Evolutionary conservation across 1,139 yeast species (phyloP), one percentile per base, ranked within the genome.

Genomic region (Yamadazyma triangularis): DNA sequence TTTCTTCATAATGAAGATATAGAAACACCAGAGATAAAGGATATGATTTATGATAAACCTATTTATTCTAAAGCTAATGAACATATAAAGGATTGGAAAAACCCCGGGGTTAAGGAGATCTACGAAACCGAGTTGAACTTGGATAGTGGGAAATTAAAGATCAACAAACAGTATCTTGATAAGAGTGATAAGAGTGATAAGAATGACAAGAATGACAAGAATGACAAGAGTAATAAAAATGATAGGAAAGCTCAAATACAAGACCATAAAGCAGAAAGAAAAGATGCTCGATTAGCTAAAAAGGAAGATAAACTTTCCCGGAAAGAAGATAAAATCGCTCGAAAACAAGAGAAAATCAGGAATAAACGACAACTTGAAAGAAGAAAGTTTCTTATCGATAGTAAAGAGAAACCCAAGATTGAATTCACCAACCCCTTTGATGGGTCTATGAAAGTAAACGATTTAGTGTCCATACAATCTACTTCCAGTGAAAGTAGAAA

Each of bases 51-150:
- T 15, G 62, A 63, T 35, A 64, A 64, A 38, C 74, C 73, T 4
- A 66, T 68, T 15, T 68, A 68, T 34, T 47, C 56, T 24, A 56
- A 61, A 19, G 73, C 71, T 24, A 66, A 65, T 38, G 53, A 53
- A 34, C 64, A 58, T 34, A 47, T 59, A n/a, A 51, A 49, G 16
- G 35, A 34, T 28, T 44, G 34, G 34, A 34, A 31, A 7, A 44
- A 44, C 27, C 48, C 48, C 2, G 48, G 48, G 13, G 36, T 44
- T 9, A 38, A 39, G 46, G 39, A 44, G 29, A 33, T 41, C 7
- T 44, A 44, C 25, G 48, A 49, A 42, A 41, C 48, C 8, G 47
- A 39, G 29, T 34, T 42, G 27, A 39, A 44, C 26, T 41, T 36
- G 21, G 33, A 31, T 7, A 42, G 39, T 29, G 48, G 49, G 26